phyloP scores from a whole-genome alignment of 116 monocot species.

The Dioscorea cayenensis region DNA sequence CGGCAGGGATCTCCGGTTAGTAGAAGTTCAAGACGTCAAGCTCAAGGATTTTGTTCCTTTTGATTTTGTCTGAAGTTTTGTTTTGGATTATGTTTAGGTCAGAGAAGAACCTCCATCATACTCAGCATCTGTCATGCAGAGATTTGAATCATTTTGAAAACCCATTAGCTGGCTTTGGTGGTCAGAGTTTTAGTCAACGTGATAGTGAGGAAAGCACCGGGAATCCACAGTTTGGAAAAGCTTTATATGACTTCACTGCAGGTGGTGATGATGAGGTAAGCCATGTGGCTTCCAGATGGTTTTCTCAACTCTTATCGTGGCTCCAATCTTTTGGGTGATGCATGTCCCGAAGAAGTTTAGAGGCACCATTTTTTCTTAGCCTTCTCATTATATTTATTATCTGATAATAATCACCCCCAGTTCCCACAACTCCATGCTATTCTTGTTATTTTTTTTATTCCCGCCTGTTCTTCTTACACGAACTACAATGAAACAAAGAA shows the following conservation, averaged over 20 bases:
- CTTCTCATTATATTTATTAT: no score
- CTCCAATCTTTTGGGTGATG: no score
- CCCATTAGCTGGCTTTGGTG: constrained; percentile 60
- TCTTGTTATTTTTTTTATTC: no score
- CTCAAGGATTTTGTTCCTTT: background rate
- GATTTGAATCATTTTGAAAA: constrained; percentile 87
- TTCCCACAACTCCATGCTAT: no score
- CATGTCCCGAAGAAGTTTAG: no score
- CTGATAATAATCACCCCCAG: no score
- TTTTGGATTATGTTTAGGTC: constrained; percentile 31
- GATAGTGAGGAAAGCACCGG: constrained; percentile 42
- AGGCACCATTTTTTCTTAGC: no score
- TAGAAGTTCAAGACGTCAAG: background rate
- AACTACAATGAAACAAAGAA: no score
- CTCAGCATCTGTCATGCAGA: constrained; percentile 51
- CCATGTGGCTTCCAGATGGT: background rate
- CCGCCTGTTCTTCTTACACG: no score
- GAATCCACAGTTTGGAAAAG: constrained; percentile 81
- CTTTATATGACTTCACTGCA: constrained; percentile 95
- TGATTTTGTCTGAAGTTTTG: background rate
- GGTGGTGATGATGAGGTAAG: constrained; percentile 98
- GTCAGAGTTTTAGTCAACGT: constrained; percentile 56
- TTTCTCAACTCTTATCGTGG: background rate
- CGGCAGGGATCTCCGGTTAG: constrained; percentile 45
- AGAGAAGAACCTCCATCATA: constrained; percentile 87